Base-by-base conservation (phyloP, 1,284 basidiomycete genomes). In the Apiotrichum domesticum region DNA sequence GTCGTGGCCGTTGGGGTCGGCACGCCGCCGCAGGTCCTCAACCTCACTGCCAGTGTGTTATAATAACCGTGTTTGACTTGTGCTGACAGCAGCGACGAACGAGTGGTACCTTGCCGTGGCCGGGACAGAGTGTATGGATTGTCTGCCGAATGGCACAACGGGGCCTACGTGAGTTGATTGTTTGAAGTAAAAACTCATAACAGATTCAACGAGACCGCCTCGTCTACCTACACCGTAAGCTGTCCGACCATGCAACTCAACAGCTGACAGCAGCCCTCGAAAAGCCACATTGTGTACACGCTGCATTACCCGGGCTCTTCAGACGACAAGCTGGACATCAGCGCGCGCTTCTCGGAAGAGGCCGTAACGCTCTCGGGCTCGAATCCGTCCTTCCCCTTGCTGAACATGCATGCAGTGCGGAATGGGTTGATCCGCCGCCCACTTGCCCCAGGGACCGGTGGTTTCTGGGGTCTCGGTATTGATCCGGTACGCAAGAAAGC, bases 391-490 rank as follows among this genome's bases (percentile, higher is more conserved):
- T 39, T 40, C 35, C 35, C 21, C 21, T 21, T 43, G 7, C 15
- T 45, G 2, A 11, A 32, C 43, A 9, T 52, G 15, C 7, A 32
- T 6, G 35, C 15, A 5, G 34, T 46, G 11, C 43, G 43, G 10
- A 35, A 35, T 10, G 51, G 51, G 15, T 29, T 13, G 35, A 14
- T 13, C 35, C 35, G 35, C 35, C 4, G 14, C 15, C 2, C 7
- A 21, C 32, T 59, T 21, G 10, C 32, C 3, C 58, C 59, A 40
- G 72, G 74, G 2, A 63, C 66, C 2, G 52, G 62, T 4, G 75
- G 75, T 0, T 71, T 72, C 55, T 72, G 61, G 56, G 75, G 75
- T 4, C 55, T 75, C 15, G 75, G 73, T 0, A 56, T 77, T 7
- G 66, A 71, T 58, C 54, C 63, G 43, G 74, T 73, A 41, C 59